Base-by-base conservation (phyloP, 805 yeast species). In the Nakazawaea peltata region DNA sequence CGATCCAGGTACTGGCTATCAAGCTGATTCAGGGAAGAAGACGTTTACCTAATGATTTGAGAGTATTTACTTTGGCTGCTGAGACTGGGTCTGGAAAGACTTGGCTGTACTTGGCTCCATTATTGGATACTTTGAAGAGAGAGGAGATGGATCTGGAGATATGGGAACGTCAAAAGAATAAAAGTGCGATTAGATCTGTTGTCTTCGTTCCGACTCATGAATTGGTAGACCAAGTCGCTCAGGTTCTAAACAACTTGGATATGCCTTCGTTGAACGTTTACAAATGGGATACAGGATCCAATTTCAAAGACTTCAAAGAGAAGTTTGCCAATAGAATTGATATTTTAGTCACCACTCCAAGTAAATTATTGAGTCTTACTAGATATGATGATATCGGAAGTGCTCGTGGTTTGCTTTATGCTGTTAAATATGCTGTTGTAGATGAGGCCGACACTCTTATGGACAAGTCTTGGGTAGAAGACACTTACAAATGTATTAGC, bases 11-110 rank as follows among this genome's bases (percentile, higher is more conserved):
- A 4, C 80, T 88, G 5, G 80, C 92, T 4, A 71, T 84, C 28
- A 67, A 73, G 45, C 67, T 75, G 19, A 69, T 75, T 34, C 67
- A 65, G 41, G 55, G 71, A 4, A 58, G 68, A 28, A 51, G 62
- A 16, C n/a, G n/a, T n/a, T 48, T 54, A 4, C 37, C 47, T 9
- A 56, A 53, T 6, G 59, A 65, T 40, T 47, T 77, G 32, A 75
- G 77, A 44, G 69, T 79, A 1, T 85, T 74, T 62, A 74, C 92
- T 2, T 56, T 90, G 36, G 97, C 97, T 1, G 95, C 97, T 3
- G 97, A 92, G 53, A 90, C 98, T 0, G 98, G 98, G 0, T 81
- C 95, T 0, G 98, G 98, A 7, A 90, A 90, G 52, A 90, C 98
- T 0, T 77, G 95, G 77, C 87, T 97, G 0, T 90, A 88, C 50